These are phyloP conservation scores for Discostella stelligera DNA, from an alignment of 352 stramenopile genomes.

Conservation along the genomic window DNA sequence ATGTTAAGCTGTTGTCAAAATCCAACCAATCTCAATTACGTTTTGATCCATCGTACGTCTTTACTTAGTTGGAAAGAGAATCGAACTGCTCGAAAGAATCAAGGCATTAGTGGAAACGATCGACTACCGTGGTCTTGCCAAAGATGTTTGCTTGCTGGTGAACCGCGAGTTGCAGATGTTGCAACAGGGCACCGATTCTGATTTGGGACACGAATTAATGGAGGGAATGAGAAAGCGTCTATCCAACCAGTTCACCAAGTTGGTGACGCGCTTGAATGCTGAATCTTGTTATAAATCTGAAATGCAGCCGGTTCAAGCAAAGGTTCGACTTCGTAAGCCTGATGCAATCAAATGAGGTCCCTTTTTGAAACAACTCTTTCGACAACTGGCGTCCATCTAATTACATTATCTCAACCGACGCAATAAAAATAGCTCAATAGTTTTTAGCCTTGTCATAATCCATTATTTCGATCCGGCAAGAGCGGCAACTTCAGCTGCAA, in stretches of 20 bases:
- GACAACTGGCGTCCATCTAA: too few species aligned
- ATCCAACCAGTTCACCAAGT: conserved; percentile 36
- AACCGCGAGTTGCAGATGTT: conserved; percentile 45
- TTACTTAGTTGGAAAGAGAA: conserved; percentile 29
- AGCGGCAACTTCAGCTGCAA: conserved; percentile 71
- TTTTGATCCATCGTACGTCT: conserved; percentile 1
- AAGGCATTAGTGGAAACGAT: conserved; percentile 28
- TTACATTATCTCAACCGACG: too few species aligned
- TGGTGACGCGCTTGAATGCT: conserved; percentile 25
- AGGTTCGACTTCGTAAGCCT: not conserved
- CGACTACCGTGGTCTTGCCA: conserved; percentile 31
- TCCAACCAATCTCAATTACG: not conserved
- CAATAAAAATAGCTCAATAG: too few species aligned
- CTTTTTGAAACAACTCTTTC: too few species aligned
- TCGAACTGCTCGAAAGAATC: conserved; percentile 28
- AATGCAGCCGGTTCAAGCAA: not conserved
- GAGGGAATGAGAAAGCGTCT: conserved; percentile 39
- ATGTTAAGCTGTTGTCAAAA: not conserved
- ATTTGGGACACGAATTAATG: conserved; percentile 35
- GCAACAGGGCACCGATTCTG: conserved; percentile 15
- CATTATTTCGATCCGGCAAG: conserved; percentile 30
- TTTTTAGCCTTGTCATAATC: not conserved
- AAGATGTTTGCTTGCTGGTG: conserved; percentile 36
- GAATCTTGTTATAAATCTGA: conserved; percentile 2
- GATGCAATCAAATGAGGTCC: conserved; percentile 3